Conservation (phyloP, 352 stramenopile species). For the Phytophthora podocarpi region DNA sequence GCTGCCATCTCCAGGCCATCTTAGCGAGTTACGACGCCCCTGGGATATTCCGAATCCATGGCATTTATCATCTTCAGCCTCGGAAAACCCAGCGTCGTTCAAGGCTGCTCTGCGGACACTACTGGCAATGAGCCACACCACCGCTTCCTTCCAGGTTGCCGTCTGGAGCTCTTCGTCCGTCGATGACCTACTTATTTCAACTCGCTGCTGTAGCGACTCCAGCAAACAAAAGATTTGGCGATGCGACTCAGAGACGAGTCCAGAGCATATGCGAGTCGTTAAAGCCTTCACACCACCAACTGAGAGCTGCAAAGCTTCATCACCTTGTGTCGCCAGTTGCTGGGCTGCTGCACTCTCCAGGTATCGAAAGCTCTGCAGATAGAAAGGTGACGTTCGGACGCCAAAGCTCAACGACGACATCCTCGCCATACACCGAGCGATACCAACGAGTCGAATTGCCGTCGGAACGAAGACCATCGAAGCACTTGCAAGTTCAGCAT, state of each 20-base stretch:
- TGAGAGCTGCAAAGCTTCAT: background rate
- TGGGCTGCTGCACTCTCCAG: slow-evolving; percentile 25
- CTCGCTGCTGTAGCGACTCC: slow-evolving; percentile 1
- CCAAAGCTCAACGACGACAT: slow-evolving; percentile 24
- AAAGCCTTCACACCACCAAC: background rate
- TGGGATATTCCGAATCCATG: background rate
- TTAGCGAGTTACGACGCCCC: slow-evolving; percentile 7
- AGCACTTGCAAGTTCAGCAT: background rate
- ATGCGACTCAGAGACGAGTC: slow-evolving; percentile 38
- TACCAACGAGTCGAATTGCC: slow-evolving; percentile 11
- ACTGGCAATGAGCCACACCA: slow-evolving; percentile 17
- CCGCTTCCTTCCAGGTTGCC: background rate
- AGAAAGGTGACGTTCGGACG: slow-evolving; percentile 22
- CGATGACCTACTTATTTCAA: background rate
- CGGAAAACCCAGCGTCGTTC: too few relatives aligned
- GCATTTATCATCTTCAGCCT: background rate
- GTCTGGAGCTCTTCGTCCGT: background rate
- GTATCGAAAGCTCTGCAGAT: slow-evolving; percentile 36
- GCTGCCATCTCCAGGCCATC: background rate
- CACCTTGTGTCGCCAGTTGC: slow-evolving; percentile 10
- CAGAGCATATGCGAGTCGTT: slow-evolving; percentile 13
- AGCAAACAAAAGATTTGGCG: slow-evolving; percentile 35
- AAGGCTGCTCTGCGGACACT: background rate
- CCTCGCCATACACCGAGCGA: slow-evolving; percentile 24
- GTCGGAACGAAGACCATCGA: background rate